Base-by-base conservation (phyloP, 768 basidiomycete species). In the Hypholoma fasciculare region DNA sequence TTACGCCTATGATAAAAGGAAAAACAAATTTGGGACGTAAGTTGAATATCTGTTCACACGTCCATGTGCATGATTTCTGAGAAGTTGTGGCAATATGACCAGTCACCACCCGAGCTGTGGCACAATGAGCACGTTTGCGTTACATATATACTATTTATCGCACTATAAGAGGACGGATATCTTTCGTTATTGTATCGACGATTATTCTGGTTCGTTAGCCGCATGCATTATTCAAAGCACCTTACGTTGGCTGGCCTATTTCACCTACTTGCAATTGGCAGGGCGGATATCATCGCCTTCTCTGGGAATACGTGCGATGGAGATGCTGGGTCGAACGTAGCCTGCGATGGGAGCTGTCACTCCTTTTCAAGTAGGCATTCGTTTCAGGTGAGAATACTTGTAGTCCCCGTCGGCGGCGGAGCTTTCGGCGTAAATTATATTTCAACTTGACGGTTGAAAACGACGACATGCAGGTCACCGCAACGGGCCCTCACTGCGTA, bases 261-360 rank as follows among this genome's bases (percentile, higher is more conserved):
- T 34, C 9, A 34, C 30, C 30, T 34, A 5, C 30, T 34, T 34
- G 30, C 30, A 2, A 34, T 34, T 34, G 6, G 30, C 30, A 50
- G 42, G 11, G 59, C 54, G 3, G 54, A 55, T 12, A 60, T 52
- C 38, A 60, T 60, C 23, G 59, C 59, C 1, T 60, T 60, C 37
- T 40, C 39, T 42, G 48, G 49, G n/a, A 60, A 23, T 30, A 20
- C 26, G 9, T 60, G 59, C 40, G 49, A 49, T 42, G 54, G 59
- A 13, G 23, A n/a, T 23, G 53, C 36, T 2, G 59, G 59, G 4
- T 40, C 26, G 7, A 51, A 52, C 5, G 59, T 56, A 3, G 52
- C 54, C 27, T 60, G 59, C 40, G 59, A 60, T 26, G 59, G 59
- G 34, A 60, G 54, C 49, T 60, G 59, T 40, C 59, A 60, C 19